Evolutionary conservation across 352 stramenopile genomes (phyloP).

Genomic region (Phytophthora macrochlamydospora): DNA sequence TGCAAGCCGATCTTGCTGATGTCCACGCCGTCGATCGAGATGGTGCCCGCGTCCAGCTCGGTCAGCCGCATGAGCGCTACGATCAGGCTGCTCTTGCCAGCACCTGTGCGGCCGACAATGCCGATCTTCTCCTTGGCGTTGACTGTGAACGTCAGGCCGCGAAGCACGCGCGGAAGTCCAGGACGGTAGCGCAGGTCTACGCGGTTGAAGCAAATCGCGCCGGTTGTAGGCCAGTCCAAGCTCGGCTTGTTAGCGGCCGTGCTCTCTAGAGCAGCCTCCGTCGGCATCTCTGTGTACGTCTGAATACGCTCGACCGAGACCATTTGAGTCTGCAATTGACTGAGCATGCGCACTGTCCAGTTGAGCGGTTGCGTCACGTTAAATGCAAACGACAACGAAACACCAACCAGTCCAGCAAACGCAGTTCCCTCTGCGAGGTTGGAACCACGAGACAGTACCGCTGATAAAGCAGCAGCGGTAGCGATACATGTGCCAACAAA

Average conservation of each 20-base stretch:
- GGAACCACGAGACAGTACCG: conserved; percentile 48
- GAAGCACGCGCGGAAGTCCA: conserved; percentile 56
- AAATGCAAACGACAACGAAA: conserved; percentile 74
- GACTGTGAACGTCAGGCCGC: conserved; percentile 76
- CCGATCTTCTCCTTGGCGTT: conserved; percentile 80
- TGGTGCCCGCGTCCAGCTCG: conserved; percentile 71
- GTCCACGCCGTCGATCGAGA: conserved; percentile 58
- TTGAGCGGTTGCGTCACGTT: conserved; percentile 74
- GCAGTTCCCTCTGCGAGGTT: conserved; percentile 28
- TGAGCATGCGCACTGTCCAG: conserved; percentile 70
- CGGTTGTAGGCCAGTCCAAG: conserved; percentile 81
- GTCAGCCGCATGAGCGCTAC: conserved; percentile 89
- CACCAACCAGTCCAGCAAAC: conserved; percentile 56
- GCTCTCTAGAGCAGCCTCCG: conserved; percentile 48
- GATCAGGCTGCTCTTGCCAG: conserved; percentile 90
- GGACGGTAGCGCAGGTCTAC: conserved; percentile 91
- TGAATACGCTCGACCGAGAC: conserved; percentile 71
- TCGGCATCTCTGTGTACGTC: conserved; percentile 62
- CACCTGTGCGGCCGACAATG: conserved; percentile 76
- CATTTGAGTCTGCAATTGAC: conserved; percentile 76
- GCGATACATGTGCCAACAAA: conserved; percentile 65
- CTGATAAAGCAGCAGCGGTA: conserved; percentile 42
- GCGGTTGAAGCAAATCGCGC: conserved; percentile 85
- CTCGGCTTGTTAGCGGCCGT: conserved; percentile 16
- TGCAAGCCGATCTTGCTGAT: conserved; percentile 56